These are phyloP conservation scores for Hygrocybe coccinea DNA, from an alignment of 768 basidiomycete species.

Conservation along the genomic window DNA sequence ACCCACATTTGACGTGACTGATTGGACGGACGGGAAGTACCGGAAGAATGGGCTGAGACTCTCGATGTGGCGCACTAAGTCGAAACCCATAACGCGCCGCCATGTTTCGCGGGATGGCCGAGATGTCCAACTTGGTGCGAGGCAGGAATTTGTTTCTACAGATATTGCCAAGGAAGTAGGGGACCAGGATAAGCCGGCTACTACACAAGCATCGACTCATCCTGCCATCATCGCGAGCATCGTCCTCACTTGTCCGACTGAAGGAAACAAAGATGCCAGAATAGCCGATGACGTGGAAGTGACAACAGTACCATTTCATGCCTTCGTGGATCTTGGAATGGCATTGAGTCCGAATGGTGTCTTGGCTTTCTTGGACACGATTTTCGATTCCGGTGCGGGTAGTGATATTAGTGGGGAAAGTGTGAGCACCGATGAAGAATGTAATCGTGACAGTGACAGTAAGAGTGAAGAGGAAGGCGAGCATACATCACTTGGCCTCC, in stretches of 20 bases:
- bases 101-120: slow-evolving; percentile 5
- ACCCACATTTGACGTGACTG: slow-evolving; percentile 53
- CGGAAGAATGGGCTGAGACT: slow-evolving; percentile 45
- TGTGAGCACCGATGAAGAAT: not conserved
- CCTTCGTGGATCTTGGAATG: slow-evolving; percentile 66
- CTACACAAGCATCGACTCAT: not conserved
- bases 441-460: slow-evolving; percentile 12
- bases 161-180: too few species aligned
- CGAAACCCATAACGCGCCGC: slow-evolving; percentile 18
- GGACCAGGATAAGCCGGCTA: too few species aligned
- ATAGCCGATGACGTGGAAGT: slow-evolving; percentile 32
- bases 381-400: slow-evolving; percentile 9
- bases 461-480: slow-evolving; percentile 26
- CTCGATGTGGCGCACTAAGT: slow-evolving; percentile 58
- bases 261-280: not conserved
- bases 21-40: slow-evolving; percentile 54
- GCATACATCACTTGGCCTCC: slow-evolving; percentile 35
- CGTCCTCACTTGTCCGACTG: not conserved
- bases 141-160: too few species aligned
- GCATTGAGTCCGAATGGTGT: slow-evolving; percentile 36
- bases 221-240: not conserved
- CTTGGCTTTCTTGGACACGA: slow-evolving; percentile 47
- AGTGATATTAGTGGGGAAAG: not conserved
- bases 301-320: slow-evolving; percentile 59
- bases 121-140: not conserved